Conservation (phyloP, 78 protist genomes). For the Dictyostelium firmibasis region DNA sequence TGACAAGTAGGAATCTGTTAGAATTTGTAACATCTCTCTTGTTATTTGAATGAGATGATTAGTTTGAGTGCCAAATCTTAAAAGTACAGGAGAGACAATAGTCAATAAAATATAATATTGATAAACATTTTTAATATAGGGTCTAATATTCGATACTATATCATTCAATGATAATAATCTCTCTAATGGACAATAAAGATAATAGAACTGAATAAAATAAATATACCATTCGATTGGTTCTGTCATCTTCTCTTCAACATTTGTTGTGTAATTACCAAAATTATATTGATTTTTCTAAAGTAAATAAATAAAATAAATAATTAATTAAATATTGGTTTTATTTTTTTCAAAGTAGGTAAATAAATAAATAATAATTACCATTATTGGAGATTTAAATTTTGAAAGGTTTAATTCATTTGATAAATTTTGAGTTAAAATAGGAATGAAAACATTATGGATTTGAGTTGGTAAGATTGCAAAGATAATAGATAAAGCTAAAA, state of each 20-base stretch:
- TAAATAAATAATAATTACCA: background rate
- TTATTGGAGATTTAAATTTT: background rate
- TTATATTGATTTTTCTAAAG: background rate
- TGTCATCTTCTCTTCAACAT: conserved; percentile 2
- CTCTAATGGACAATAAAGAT: conserved; percentile 31
- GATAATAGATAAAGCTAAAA: background rate
- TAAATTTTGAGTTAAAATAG: background rate
- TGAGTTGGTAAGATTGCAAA: background rate
- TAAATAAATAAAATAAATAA: too few species aligned
- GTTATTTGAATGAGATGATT: background rate
- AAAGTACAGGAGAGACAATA: background rate
- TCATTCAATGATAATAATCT: background rate
- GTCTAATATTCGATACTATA: background rate
- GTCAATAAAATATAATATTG: background rate
- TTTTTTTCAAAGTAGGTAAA: too few species aligned
- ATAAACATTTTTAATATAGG: background rate
- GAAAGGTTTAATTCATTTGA: background rate
- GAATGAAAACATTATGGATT: background rate
- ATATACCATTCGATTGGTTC: conserved; percentile 1
- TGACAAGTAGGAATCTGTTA: background rate
- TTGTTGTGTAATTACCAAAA: conserved; percentile 14
- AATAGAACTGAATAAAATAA: background rate
- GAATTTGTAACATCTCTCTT: background rate
- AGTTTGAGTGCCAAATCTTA: conserved; percentile 13
- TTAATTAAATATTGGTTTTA: too few species aligned